These are phyloP conservation scores for Podospora pseudoanserina DNA, from an alignment of 495 filamentous ascomycete genomes.

Conservation along the genomic window DNA sequence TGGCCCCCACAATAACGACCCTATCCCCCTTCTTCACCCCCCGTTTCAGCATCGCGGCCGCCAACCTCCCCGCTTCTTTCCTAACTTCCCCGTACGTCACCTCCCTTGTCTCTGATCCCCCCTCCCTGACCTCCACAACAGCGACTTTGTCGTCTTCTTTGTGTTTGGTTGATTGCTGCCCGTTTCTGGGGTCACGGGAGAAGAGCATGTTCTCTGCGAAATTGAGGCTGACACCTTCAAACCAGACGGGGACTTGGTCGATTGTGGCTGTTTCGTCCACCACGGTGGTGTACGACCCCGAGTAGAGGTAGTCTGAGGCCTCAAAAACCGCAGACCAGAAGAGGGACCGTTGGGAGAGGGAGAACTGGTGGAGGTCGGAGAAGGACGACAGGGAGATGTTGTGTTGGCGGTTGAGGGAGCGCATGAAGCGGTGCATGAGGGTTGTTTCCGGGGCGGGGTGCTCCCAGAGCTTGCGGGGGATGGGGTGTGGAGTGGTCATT, in stretches of 20 bases:
- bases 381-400: constrained; percentile 35
- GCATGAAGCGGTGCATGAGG: constrained; percentile 50
- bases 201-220: constrained; percentile 63
- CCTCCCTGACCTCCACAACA: constrained; percentile 69
- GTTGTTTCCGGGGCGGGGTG: constrained; percentile 53
- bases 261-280: constrained; percentile 66
- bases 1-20: constrained; percentile 65
- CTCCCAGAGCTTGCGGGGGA: constrained; percentile 35
- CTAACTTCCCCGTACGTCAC: constrained; percentile 64
- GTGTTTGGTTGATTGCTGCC: constrained; percentile 37
- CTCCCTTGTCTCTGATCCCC: constrained; percentile 51
- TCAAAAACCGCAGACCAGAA: constrained; percentile 68
- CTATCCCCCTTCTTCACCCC: constrained; percentile 68
- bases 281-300: constrained; percentile 54
- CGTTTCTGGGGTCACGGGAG: constrained; percentile 34
- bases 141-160: constrained; percentile 71
- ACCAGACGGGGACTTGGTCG: constrained; percentile 65
- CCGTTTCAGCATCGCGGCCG: constrained; percentile 58
- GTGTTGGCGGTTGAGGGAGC: constrained; percentile 44
- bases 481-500: neutral
- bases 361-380: constrained; percentile 62
- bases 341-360: constrained; percentile 53
- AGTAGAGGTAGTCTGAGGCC: constrained; percentile 55
- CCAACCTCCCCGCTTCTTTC: constrained; percentile 49
- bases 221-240: constrained; percentile 60